phyloP scores from a whole-genome alignment of 257 asterid genomes.

The Mitragyna speciosa region DNA sequence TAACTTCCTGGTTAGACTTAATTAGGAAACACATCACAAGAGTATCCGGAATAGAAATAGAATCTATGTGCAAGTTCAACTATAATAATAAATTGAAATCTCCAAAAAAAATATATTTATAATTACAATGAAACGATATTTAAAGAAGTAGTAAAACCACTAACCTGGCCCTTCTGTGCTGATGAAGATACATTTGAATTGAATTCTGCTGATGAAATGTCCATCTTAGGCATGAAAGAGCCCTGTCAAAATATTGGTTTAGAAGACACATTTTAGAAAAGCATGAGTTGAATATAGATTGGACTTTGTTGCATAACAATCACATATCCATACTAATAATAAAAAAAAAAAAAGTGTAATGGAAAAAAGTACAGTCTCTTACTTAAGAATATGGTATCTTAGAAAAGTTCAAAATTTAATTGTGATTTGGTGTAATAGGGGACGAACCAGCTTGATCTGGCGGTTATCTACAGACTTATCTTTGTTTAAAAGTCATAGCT shows the following conservation, averaged over 20 bases:
- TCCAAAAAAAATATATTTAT: too few relatives aligned
- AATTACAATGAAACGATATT: not conserved
- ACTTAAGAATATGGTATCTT: not conserved
- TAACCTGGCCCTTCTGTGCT: constrained; percentile 47
- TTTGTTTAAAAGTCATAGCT: constrained; percentile 16
- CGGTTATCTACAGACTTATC: not conserved
- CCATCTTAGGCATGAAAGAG: constrained; percentile 26
- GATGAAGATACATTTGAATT: constrained; percentile 56
- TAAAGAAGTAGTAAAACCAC: not conserved
- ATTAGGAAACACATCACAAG: too few relatives aligned
- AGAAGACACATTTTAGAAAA: not conserved
- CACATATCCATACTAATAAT: not conserved
- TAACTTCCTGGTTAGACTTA: too few relatives aligned
- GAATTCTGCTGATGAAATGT: constrained; percentile 49
- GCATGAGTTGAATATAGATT: not conserved
- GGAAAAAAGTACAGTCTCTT: not conserved
- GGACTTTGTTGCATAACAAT: not conserved
- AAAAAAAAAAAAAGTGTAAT: too few relatives aligned
- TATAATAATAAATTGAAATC: too few relatives aligned
- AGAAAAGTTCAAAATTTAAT: too few relatives aligned
- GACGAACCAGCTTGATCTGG: not conserved
- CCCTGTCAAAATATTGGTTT: constrained; percentile 18
- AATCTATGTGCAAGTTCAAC: too few relatives aligned
- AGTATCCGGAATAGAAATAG: too few relatives aligned
- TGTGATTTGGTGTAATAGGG: not conserved